These are phyloP conservation scores for Fusarium austroafricanum DNA, from an alignment of 2,329 filamentous ascomycete genomes.

Conservation along the genomic window DNA sequence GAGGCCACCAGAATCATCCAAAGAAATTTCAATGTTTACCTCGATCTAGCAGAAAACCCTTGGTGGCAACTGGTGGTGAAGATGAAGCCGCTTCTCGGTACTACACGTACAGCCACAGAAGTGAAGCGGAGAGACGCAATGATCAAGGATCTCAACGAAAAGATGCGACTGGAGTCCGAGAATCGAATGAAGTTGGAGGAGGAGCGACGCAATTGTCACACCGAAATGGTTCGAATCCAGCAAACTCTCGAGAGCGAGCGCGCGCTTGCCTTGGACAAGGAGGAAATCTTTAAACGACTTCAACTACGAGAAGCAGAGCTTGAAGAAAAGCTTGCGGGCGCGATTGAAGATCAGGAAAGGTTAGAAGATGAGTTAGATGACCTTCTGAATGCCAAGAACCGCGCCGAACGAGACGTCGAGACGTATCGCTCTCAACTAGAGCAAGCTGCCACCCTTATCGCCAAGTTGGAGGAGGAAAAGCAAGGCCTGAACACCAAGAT, in stretches of 20 bases:
- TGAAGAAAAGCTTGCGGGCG: constrained; percentile 90
- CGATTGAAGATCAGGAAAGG: constrained; percentile 92
- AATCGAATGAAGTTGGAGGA: constrained; percentile 88
- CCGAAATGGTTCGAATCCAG: constrained; percentile 89
- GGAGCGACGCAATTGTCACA: constrained; percentile 85
- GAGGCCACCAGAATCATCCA: constrained; percentile 97
- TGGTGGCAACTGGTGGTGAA: constrained; percentile 97
- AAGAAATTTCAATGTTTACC: constrained; percentile 91
- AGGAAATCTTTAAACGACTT: constrained; percentile 98
- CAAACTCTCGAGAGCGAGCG: constrained; percentile 96
- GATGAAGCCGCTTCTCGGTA: constrained; percentile 94
- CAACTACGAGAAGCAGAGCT: constrained; percentile 92
- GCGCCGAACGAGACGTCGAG: constrained; percentile 85
- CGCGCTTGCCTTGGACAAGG: constrained; percentile 95
- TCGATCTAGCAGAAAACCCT: constrained; percentile 88
- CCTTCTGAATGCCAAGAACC: constrained; percentile 88
- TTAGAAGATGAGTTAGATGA: constrained; percentile 94
- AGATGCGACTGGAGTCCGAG: constrained; percentile 80
- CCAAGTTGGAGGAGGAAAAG: constrained; percentile 88
- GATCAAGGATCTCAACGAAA: constrained; percentile 87
- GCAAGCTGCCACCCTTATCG: constrained; percentile 89
- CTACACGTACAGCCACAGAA: constrained; percentile 90
- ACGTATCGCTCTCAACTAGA: constrained; percentile 84
- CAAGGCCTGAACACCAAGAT: constrained; percentile 76
- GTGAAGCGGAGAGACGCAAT: constrained; percentile 95